A percentile compares a stretch with the other conserved stretches of the same genome.
Conservation (phyloP, 2,329 filamentous ascomycete species). For the Escovopsis sp. region DNA sequence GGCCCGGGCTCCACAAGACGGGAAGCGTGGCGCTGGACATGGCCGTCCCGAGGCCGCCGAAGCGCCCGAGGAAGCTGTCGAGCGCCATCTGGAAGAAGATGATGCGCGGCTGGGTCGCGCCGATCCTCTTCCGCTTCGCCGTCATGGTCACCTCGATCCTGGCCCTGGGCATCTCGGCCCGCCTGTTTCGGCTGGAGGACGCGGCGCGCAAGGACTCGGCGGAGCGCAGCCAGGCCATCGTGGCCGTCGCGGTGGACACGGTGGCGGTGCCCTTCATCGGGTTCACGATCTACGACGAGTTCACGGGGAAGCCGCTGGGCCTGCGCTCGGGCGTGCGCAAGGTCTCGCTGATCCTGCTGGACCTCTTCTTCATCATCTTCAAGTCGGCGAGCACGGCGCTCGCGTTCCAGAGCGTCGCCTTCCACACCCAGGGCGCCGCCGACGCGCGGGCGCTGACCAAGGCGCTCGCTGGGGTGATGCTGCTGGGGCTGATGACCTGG, state of each 20-base stretch:
- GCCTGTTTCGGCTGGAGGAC: constrained; percentile 51
- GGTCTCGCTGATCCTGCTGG: constrained; percentile 75
- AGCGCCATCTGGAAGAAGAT: constrained; percentile 52
- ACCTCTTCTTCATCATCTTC: constrained; percentile 94
- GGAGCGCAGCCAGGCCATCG: constrained; percentile 63
- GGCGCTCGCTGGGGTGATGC: constrained; percentile 61
- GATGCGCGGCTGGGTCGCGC: constrained; percentile 71
- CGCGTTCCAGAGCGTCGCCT: constrained; percentile 71
- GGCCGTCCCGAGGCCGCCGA: constrained; percentile 13
- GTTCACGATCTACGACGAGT: constrained; percentile 95
- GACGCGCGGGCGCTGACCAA: constrained; percentile 40
- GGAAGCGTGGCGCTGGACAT: constrained; percentile 17
- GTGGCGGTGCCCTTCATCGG: constrained; percentile 79
- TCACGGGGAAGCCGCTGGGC: constrained; percentile 83
- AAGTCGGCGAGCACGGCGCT: constrained; percentile 85
- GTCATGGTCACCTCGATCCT: constrained; percentile 72
- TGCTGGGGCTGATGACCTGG: constrained; percentile 80
- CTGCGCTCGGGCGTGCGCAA: constrained; percentile 73
- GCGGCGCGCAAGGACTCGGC: constrained; percentile 23
- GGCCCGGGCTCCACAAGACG: constrained; percentile 30
- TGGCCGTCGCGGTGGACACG: constrained; percentile 79
- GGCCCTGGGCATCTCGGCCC: constrained; percentile 62
- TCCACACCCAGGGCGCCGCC: constrained; percentile 24
- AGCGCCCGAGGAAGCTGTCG: constrained; percentile 20
- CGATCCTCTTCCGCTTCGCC: constrained; percentile 64